A percentile compares a stretch with the other conserved stretches of the same genome.
phyloP scores from a whole-genome alignment of 2,329 filamentous ascomycete genomes.

The Trichoderma afroharzianum region DNA sequence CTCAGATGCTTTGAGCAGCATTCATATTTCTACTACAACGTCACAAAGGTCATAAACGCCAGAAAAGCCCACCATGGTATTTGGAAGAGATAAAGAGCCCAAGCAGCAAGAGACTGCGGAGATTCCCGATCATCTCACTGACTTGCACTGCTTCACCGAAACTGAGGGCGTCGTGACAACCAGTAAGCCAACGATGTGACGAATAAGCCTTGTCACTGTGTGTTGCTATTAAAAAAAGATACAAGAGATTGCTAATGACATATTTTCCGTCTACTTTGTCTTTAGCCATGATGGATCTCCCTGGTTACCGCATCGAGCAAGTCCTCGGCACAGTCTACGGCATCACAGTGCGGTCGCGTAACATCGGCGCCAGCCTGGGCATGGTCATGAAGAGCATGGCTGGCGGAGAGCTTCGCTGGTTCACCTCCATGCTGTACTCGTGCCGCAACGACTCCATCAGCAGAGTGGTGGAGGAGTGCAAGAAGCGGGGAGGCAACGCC shows the following conservation, averaged over 20 bases:
- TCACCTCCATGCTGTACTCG: conserved; percentile 56
- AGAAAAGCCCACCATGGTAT: background rate
- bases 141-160: conserved; percentile 58
- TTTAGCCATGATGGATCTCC: conserved; percentile 57
- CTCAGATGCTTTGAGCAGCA: background rate
- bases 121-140: conserved; percentile 40
- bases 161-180: conserved; percentile 59
- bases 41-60: background rate
- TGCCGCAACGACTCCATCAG: conserved; percentile 57
- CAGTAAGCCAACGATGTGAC: conserved; percentile 29
- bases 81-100: conserved; percentile 25
- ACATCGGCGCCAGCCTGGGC: conserved; percentile 53
- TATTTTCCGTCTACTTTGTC: background rate
- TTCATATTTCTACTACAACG: background rate
- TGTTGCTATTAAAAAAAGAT: background rate
- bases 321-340: conserved; percentile 58
- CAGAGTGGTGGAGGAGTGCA: conserved; percentile 53
- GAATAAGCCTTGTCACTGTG: background rate
- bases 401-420: conserved; percentile 57
- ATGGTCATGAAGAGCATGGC: conserved; percentile 55
- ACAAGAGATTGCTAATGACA: background rate
- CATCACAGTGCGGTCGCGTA: conserved; percentile 54
- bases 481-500: conserved; percentile 56
- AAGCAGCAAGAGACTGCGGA: conserved; percentile 31
- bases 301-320: conserved; percentile 55